These are phyloP conservation scores for Ceratobasidium sp. DNA, from an alignment of 1,284 basidiomycete species.

Conservation along the genomic window DNA sequence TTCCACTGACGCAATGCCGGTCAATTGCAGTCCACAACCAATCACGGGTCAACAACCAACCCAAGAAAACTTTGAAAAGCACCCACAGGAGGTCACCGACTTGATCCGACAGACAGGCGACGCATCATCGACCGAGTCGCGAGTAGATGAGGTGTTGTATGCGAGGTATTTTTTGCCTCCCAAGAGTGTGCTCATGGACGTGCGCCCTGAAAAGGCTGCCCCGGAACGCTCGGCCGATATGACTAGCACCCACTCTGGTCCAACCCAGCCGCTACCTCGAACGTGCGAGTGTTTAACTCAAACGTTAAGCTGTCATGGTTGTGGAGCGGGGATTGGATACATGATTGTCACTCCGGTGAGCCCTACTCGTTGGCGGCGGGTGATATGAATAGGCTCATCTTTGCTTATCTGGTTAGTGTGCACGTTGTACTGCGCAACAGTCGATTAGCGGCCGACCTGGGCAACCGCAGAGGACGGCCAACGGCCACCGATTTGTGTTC, in stretches of 20 bases:
- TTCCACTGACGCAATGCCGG: slow-evolving; percentile 79
- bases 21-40: slow-evolving; percentile 63
- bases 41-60: slow-evolving; percentile 42
- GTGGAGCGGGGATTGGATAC: slow-evolving; percentile 76
- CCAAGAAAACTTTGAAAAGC: slow-evolving; percentile 8
- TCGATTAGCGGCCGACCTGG: slow-evolving; percentile 55
- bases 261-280: slow-evolving; percentile 57
- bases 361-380: slow-evolving; percentile 41
- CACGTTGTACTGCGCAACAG: slow-evolving; percentile 65
- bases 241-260: slow-evolving; percentile 56
- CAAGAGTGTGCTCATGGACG: slow-evolving; percentile 2
- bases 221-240: slow-evolving; percentile 40
- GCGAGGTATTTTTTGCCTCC: slow-evolving; percentile 36
- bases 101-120: not conserved
- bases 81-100: slow-evolving; percentile 34
- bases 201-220: slow-evolving; percentile 2
- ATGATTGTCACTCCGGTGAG: slow-evolving; percentile 72
- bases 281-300: slow-evolving; percentile 74
- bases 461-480: slow-evolving; percentile 57
- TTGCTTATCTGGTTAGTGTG: slow-evolving; percentile 55
- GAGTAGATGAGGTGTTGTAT: slow-evolving; percentile 27
- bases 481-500: slow-evolving; percentile 87
- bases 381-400: slow-evolving; percentile 24
- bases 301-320: slow-evolving; percentile 79
- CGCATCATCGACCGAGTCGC: slow-evolving; percentile 1